Evolutionary conservation across 2,329 filamentous ascomycete genomes (phyloP).

Genomic region (Chaetomiaceae sp.): DNA sequence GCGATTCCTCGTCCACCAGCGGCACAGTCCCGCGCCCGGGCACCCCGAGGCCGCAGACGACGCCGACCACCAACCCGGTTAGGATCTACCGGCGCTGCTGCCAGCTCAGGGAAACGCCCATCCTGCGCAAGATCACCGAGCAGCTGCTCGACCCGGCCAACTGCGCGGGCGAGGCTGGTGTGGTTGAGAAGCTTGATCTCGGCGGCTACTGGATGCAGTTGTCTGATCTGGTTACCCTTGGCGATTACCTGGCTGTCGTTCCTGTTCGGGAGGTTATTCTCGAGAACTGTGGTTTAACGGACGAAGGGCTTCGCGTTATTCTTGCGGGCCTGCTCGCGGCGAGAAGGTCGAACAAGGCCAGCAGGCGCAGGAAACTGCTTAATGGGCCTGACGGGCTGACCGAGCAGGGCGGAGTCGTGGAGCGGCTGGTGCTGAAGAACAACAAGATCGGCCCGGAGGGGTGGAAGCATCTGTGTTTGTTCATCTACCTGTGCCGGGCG

Average conservation of each 20-base stretch:
- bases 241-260: conserved; percentile 90
- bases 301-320: conserved; percentile 81
- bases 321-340: conserved; percentile 79
- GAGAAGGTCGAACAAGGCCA: conserved; percentile 54
- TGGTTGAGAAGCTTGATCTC: conserved; percentile 75
- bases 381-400: conserved; percentile 33
- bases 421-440: conserved; percentile 82
- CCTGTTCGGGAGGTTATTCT: conserved; percentile 80
- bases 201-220: conserved; percentile 79
- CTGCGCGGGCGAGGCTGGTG: conserved; percentile 59
- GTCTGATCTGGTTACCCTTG: conserved; percentile 77
- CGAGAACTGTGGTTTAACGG: conserved; percentile 79
- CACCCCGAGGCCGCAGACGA: conserved; percentile 50
- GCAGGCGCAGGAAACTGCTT: conserved; percentile 42
- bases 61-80: conserved; percentile 83
- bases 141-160: conserved; percentile 71
- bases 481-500: conserved; percentile 83
- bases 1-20: conserved; percentile 41
- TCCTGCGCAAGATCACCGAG: conserved; percentile 85
- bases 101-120: conserved; percentile 85
- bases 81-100: conserved; percentile 93
- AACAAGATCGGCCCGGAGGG: conserved; percentile 84
- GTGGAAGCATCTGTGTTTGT: conserved; percentile 86
- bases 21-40: conserved; percentile 24
- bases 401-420: conserved; percentile 65